A percentile compares a stretch with the other conserved stretches of the same genome.
These are phyloP conservation scores for Nicotiana knightiana DNA, from an alignment of 257 asterid species.

Conservation along the genomic window DNA sequence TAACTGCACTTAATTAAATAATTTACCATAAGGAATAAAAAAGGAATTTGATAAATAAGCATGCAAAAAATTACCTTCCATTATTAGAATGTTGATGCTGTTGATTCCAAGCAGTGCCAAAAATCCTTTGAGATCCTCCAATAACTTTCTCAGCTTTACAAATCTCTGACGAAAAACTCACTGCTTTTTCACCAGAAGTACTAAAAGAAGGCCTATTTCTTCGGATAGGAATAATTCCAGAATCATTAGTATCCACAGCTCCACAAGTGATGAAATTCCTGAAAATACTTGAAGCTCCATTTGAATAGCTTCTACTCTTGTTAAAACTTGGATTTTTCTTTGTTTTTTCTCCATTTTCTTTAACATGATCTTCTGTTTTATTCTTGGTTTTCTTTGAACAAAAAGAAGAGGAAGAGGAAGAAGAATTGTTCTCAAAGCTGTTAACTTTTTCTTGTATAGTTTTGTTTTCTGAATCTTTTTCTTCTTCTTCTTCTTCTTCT, in stretches of 20 bases:
- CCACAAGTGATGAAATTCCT: slow-evolving; percentile 65
- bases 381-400: slow-evolving; percentile 16
- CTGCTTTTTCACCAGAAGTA: not conserved
- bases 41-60: not conserved
- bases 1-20: not conserved
- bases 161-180: slow-evolving; percentile 21
- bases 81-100: slow-evolving; percentile 28
- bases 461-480: slow-evolving; percentile 7
- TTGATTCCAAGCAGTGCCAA: slow-evolving; percentile 50
- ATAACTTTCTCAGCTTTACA: slow-evolving; percentile 33
- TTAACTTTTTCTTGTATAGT: slow-evolving; percentile 17
- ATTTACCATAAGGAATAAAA: not conserved
- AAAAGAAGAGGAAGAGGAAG: not conserved
- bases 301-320: slow-evolving; percentile 42
- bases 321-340: slow-evolving; percentile 5
- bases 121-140: slow-evolving; percentile 70
- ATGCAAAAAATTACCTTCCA: slow-evolving; percentile 28
- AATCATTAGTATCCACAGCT: slow-evolving; percentile 55
- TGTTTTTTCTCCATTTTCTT: slow-evolving; percentile 10
- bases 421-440: slow-evolving; percentile 13
- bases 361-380: slow-evolving; percentile 25
- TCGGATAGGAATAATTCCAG: slow-evolving; percentile 34
- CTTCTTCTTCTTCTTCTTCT: slow-evolving; percentile 28
- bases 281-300: slow-evolving; percentile 39
- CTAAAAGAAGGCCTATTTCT: not conserved